These are phyloP conservation scores for Ogataea minuta DNA, from an alignment of 805 yeast genomes.

Conservation along the genomic window DNA sequence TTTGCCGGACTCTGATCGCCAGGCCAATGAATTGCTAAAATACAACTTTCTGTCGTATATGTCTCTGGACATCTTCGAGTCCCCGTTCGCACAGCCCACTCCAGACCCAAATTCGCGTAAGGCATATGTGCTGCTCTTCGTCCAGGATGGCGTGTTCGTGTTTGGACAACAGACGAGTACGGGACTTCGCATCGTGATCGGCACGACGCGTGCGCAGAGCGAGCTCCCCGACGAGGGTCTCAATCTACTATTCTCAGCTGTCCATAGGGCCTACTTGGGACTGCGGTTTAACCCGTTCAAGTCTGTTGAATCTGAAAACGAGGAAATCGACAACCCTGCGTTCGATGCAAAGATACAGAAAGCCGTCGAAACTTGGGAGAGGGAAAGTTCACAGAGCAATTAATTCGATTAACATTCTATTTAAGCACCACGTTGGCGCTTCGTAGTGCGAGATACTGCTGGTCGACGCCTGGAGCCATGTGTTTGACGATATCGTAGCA, in stretches of 20 bases:
- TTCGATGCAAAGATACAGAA: slow-evolving; percentile 23
- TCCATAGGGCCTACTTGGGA: slow-evolving; percentile 55
- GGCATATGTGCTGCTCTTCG: slow-evolving; percentile 50
- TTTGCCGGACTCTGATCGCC: slow-evolving; percentile 22
- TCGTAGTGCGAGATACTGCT: slow-evolving; percentile 82
- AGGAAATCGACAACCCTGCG: slow-evolving; percentile 31
- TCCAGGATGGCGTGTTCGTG: slow-evolving; percentile 64
- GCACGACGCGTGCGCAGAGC: slow-evolving; percentile 40
- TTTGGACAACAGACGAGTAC: slow-evolving; percentile 69
- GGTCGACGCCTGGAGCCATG: slow-evolving; percentile 90
- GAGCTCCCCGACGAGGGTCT: slow-evolving; percentile 21
- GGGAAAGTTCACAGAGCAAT: slow-evolving; percentile 24
- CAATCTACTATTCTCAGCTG: slow-evolving; percentile 35
- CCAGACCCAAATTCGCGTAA: slow-evolving; percentile 18
- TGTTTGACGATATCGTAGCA: slow-evolving; percentile 73
- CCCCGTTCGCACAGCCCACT: slow-evolving; percentile 35
- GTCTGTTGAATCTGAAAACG: slow-evolving; percentile 29
- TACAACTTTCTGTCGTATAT: slow-evolving; percentile 73
- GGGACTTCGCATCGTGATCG: slow-evolving; percentile 64
- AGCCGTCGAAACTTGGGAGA: slow-evolving; percentile 22
- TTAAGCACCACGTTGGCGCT: slow-evolving; percentile 85
- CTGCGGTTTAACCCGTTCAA: slow-evolving; percentile 65
- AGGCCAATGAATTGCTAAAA: slow-evolving; percentile 49
- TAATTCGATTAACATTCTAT: slow-evolving; percentile 15
- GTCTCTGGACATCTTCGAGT: slow-evolving; percentile 67